A percentile compares a stretch with the other conserved stretches of the same genome.
These are phyloP conservation scores for Penicillium tannophilum DNA, from an alignment of 495 filamentous ascomycete genomes.

Conservation along the genomic window DNA sequence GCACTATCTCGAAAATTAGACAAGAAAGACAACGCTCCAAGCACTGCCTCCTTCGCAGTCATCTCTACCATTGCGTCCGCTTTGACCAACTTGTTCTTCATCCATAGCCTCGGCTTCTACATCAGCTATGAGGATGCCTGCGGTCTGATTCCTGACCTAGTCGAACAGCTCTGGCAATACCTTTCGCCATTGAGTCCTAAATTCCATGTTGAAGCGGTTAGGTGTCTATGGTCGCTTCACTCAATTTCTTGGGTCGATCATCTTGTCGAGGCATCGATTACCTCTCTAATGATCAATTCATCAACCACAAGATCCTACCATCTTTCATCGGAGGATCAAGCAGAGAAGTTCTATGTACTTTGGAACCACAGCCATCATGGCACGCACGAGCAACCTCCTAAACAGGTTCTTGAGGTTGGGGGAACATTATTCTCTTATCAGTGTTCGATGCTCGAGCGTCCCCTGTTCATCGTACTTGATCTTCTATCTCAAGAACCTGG, in stretches of 20 bases:
- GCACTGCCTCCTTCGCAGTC: slow-evolving; percentile 40
- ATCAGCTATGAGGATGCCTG: slow-evolving; percentile 60
- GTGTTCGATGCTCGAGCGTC: slow-evolving; percentile 72
- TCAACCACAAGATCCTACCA: slow-evolving; percentile 26
- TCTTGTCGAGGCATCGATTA: slow-evolving; percentile 77
- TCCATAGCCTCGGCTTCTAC: slow-evolving; percentile 48
- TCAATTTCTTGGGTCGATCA: slow-evolving; percentile 59
- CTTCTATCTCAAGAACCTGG: slow-evolving; percentile 70
- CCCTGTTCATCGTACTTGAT: slow-evolving; percentile 82
- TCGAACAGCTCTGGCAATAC: slow-evolving; percentile 74
- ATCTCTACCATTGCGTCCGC: slow-evolving; percentile 64
- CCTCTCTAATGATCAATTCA: slow-evolving; percentile 66
- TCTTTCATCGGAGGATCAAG: slow-evolving; percentile 39
- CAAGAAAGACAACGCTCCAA: slow-evolving; percentile 22
- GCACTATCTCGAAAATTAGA: slow-evolving; percentile 50
- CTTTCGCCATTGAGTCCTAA: slow-evolving; percentile 80
- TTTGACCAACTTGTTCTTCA: slow-evolving; percentile 62
- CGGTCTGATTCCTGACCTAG: slow-evolving; percentile 65
- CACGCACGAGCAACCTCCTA: slow-evolving; percentile 53
- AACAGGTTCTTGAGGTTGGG: slow-evolving; percentile 49
- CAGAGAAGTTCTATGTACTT: slow-evolving; percentile 65
- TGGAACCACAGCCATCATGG: slow-evolving; percentile 81
- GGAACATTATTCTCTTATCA: slow-evolving; percentile 41
- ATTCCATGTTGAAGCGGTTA: slow-evolving; percentile 90
- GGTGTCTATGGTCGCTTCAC: slow-evolving; percentile 83